phyloP scores from a whole-genome alignment of 2,329 filamentous ascomycete species.

The Penicillium frequentans region DNA sequence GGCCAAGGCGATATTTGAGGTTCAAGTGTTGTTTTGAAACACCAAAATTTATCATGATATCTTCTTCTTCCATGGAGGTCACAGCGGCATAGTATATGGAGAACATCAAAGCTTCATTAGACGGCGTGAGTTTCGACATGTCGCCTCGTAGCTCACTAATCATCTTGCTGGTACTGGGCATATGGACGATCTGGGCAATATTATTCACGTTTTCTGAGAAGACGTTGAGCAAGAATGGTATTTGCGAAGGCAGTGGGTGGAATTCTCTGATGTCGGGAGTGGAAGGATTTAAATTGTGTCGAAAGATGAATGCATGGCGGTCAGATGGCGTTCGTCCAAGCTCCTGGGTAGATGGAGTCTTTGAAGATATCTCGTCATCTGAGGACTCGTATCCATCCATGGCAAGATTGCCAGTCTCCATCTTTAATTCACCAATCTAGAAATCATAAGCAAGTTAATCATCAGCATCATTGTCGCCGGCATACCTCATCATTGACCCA shows the following conservation, averaged over 20 bases:
- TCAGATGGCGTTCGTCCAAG: constrained; percentile 45
- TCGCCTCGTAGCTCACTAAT: constrained; percentile 37
- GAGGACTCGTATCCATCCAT: constrained; percentile 37
- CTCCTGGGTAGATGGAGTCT: constrained; percentile 32
- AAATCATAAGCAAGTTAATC: not conserved
- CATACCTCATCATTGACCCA: constrained; percentile 57
- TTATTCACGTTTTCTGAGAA: constrained; percentile 56
- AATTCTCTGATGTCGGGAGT: constrained; percentile 41
- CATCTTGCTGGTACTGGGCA: constrained; percentile 31
- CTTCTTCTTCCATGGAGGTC: constrained; percentile 58
- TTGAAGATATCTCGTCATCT: constrained; percentile 31
- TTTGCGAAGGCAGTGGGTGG: constrained; percentile 55
- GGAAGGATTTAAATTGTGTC: constrained; percentile 38
- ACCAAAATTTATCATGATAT: constrained; percentile 35
- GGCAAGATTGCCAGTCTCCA: constrained; percentile 27
- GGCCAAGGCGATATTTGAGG: constrained; percentile 20
- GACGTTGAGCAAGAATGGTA: constrained; percentile 54
- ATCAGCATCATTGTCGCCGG: not conserved
- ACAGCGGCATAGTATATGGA: constrained; percentile 59
- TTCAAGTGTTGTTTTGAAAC: constrained; percentile 19
- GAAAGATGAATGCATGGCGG: constrained; percentile 55
- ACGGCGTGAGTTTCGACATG: constrained; percentile 36
- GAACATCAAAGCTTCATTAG: constrained; percentile 57
- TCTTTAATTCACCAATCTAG: constrained; percentile 21
- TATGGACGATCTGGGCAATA: constrained; percentile 30